Percentiles rank a stretch among this genome's conserved stretches.
Evolutionary conservation across 257 asterid genomes (phyloP).

Genomic region (Cruciata laevipes): DNA sequence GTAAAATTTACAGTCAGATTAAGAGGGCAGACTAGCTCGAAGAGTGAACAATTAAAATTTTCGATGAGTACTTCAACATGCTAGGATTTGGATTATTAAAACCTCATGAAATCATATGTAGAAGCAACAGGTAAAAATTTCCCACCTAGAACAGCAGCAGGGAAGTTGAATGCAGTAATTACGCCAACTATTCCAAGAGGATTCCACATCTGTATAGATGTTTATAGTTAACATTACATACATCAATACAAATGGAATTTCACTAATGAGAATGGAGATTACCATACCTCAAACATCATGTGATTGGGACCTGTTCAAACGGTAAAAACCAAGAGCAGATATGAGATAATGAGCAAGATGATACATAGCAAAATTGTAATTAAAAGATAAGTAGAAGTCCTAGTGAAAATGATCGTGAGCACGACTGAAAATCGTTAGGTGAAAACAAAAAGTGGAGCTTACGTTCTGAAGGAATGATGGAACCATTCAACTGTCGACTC

Average conservation of each 20-base stretch:
- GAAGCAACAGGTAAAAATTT: neutral
- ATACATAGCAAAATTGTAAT: neutral
- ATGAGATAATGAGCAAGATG: neutral
- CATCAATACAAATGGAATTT: neutral
- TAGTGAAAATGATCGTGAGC: neutral
- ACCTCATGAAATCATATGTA: neutral
- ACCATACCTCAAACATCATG: constrained; percentile 92
- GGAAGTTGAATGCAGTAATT: constrained; percentile 96
- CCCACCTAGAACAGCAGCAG: constrained; percentile 98
- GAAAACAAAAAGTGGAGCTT: constrained; percentile 25
- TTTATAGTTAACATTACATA: constrained; percentile 14
- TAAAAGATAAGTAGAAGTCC: neutral
- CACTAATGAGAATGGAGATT: constrained; percentile 16
- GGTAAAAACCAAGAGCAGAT: constrained; percentile 3
- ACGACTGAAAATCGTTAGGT: neutral
- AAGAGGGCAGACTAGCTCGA: neutral
- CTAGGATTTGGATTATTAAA: too few species aligned
- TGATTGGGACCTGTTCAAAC: constrained; percentile 84
- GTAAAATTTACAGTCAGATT: constrained; percentile 15
- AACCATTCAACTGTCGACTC: constrained; percentile 97
- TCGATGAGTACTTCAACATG: neutral
- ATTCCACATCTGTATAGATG: constrained; percentile 77
- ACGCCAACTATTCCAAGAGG: constrained; percentile 97
- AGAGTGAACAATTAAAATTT: neutral
- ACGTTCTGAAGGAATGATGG: constrained; percentile 97